Evolutionary conservation across 2,329 filamentous ascomycete genomes (phyloP), one percentile per base, ranked within the genome.

Genomic region (Botryotinia calthae): DNA sequence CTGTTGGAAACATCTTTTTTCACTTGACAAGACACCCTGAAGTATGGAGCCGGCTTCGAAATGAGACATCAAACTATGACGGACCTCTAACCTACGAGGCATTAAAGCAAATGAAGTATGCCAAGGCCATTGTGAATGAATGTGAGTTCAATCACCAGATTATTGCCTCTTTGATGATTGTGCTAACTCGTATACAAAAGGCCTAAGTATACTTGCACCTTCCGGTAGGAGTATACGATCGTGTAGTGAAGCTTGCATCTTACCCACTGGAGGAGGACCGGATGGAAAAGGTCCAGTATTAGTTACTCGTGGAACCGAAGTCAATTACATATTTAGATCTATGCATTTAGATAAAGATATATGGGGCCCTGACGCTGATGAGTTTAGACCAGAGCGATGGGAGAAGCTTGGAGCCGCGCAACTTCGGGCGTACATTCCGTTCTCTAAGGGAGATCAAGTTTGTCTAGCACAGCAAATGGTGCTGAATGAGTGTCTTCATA

Each of bases 111-210:
- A 82, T 88, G 77, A 84, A 83, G 71, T 89, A 88, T 72, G 79
- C 89, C 68, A 84, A 84, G 75, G 86, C 82, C 81, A 87, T 86
- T 42, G 75, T 89, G 71, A 86, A 88, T 73, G 87, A 89, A 80
- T 85, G 86, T 87, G 81, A 81, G 82, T 54, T 68, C 20, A 58
- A 10, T 9, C 4, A 2, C 31, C 28, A 31, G 16, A 31, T 9
- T 9, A n/a, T n/a, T 58, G 54, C 28, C 28, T 9, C 54, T 20
- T n/a, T 51, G 12, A 31, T 31, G 28, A 58, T 58, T 6, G 6
- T 58, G 54, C 28, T 58, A 20, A 58, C 28, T 58, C 28, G 28
- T 31, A 40, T n/a, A 0, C 2, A 10, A 42, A 44, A 70, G 40
- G 56, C 22, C 56, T 70, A 7, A 56, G 56, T 0, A n/a, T 62